These are phyloP conservation scores for Porodaedalea pini DNA, from an alignment of 1,284 basidiomycete species.

Conservation along the genomic window DNA sequence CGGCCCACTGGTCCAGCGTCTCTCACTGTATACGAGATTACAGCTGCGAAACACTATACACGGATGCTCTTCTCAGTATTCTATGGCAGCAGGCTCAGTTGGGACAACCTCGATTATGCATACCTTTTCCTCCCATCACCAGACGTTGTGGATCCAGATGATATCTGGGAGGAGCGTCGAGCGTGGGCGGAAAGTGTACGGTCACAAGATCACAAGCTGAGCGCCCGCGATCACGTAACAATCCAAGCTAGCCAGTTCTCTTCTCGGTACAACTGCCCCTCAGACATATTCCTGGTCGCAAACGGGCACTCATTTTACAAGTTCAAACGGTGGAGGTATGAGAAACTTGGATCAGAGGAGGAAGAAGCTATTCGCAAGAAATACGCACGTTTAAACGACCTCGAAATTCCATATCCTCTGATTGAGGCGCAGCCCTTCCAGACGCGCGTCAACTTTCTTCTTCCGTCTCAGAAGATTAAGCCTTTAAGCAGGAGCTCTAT, in stretches of 20 bases:
- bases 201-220: slow-evolving; percentile 8
- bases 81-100: slow-evolving; percentile 51
- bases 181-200: slow-evolving; percentile 34
- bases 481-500: slow-evolving; percentile 27
- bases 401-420: slow-evolving; percentile 55
- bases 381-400: slow-evolving; percentile 34
- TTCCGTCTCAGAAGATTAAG: slow-evolving; percentile 22
- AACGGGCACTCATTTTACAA: slow-evolving; percentile 44
- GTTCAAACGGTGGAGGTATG: slow-evolving; percentile 48
- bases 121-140: slow-evolving; percentile 54
- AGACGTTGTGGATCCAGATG: slow-evolving; percentile 27
- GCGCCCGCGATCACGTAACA: slow-evolving; percentile 23
- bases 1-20: slow-evolving; percentile 28
- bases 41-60: slow-evolving; percentile 48
- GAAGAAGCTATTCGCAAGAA: slow-evolving; percentile 40
- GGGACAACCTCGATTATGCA: slow-evolving; percentile 54
- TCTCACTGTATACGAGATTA: slow-evolving; percentile 32
- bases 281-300: slow-evolving; percentile 50
- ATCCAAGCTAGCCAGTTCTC: slow-evolving; percentile 45
- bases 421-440: slow-evolving; percentile 50
- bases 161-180: slow-evolving; percentile 47
- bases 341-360: slow-evolving; percentile 45
- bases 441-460: slow-evolving; percentile 51
- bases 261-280: slow-evolving; percentile 41
- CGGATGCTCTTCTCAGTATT: slow-evolving; percentile 55